Conservation (phyloP, 768 basidiomycete species). For the Symmetrospora coprosmae region DNA sequence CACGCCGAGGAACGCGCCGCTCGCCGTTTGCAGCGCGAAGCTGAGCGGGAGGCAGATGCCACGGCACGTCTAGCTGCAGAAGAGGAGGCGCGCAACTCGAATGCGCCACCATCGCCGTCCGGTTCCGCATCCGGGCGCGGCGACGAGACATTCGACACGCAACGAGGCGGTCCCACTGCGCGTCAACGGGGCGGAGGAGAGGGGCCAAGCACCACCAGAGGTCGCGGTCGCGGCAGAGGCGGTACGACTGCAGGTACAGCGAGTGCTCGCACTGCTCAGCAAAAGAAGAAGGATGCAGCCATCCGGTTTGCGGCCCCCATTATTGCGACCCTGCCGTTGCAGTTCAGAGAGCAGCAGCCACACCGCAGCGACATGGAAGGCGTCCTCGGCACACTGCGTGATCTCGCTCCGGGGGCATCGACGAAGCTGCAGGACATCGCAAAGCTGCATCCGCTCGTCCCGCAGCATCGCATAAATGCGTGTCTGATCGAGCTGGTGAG, state of each 20-base stretch:
- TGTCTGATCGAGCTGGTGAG: not conserved
- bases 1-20: slow-evolving; percentile 1
- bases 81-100: not conserved
- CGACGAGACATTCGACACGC: slow-evolving; percentile 5
- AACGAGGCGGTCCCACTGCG: too few relatives aligned
- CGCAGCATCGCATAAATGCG: slow-evolving; percentile 23
- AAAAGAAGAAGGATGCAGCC: slow-evolving; percentile 7
- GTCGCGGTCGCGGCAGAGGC: not conserved
- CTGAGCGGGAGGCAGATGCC: not conserved
- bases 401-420: not conserved
- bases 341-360: slow-evolving; percentile 24
- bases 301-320: slow-evolving; percentile 12
- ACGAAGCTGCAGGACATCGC: slow-evolving; percentile 22
- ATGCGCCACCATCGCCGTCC: not conserved
- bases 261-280: not conserved
- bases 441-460: slow-evolving; percentile 9
- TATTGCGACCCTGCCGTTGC: slow-evolving; percentile 17
- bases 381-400: not conserved
- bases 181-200: too few relatives aligned
- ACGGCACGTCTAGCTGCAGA: not conserved
- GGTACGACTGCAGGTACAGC: not conserved
- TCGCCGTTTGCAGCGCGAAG: not conserved
- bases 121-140: not conserved
- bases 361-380: slow-evolving; percentile 18
- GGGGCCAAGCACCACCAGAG: not conserved